Evolutionary conservation across 2,329 filamentous ascomycete genomes (phyloP), one percentile per base, ranked within the genome.

Genomic region (Diaporthe vexans): DNA sequence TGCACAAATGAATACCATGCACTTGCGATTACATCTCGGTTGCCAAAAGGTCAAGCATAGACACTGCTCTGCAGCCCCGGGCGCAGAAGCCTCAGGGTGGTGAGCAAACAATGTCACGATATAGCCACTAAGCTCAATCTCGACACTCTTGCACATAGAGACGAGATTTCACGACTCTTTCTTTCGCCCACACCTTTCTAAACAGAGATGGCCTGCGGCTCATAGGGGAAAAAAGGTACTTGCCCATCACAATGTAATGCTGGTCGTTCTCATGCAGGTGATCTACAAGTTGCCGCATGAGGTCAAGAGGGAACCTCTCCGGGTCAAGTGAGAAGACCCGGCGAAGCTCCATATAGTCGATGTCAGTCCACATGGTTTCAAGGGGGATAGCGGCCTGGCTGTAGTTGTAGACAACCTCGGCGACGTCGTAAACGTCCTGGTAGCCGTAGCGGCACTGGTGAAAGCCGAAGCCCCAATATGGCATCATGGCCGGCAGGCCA

Each of bases 341-440:
- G 75, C 91, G 85, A 24, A 80, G 77, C 71, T 88, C 83, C 89
- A 91, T 91, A 78, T 91, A 91, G 79, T 91, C 88, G 71, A 91
- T 91, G 77, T 91, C 90, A 5, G 90, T 93, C 90, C 90, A 92
- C 89, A 92, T 92, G 1, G 90, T 91, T 80, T 94, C 92, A 0
- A 94, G 83, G 0, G 92, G 92, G 74, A 94, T 94, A 1, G 83
- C 84, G 5, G 91, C 91, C 40, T 86, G 83, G 29, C 89, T 91
- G 80, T 94, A 94, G 82, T 93, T 94, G 72, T 88, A 88, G 0
- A 94, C 88, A 0, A 91, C 91, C 75, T 93, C 92, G 24, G 91
- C 91, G 6, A 93, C 89, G 70, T 90, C 88, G 76, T 88, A 93
- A 21, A 90, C 88, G 78, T 93, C 91, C 83, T 78, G 88, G 75